Percentiles rank a stretch among this genome's conserved stretches.
Conservation (phyloP, 176 grass and related monocot genomes). For the Pharus latifolius region DNA sequence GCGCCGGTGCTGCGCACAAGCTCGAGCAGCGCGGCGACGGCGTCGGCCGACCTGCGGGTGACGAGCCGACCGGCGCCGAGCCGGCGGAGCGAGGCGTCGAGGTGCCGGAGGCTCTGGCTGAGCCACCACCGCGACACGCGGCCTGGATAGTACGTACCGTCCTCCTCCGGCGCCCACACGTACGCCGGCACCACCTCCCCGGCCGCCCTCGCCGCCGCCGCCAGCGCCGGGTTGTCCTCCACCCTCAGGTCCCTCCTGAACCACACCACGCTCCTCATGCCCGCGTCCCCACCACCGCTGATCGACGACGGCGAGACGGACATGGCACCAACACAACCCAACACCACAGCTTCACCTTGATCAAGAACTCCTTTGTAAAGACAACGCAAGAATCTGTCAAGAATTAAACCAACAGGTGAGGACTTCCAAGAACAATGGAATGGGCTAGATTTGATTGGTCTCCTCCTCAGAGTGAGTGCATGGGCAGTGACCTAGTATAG, state of each 20-base stretch:
- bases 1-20: conserved; percentile 56
- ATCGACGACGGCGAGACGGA: conserved; percentile 31
- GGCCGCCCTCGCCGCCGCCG: conserved; percentile 45
- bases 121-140: conserved; percentile 97
- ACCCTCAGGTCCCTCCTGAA: conserved; percentile 83
- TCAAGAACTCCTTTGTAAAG: not conserved
- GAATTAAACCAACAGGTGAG: not conserved
- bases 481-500: not conserved
- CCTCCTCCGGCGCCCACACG: conserved; percentile 92
- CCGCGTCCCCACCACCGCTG: conserved; percentile 33
- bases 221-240: conserved; percentile 85
- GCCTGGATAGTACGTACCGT: conserved; percentile 72
- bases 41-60: conserved; percentile 57
- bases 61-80: conserved; percentile 67
- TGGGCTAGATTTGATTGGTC: conserved; percentile 5
- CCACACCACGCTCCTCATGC: conserved; percentile 65
- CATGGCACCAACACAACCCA: conserved; percentile 16
- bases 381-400: not conserved
- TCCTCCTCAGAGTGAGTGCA: conserved; percentile 12
- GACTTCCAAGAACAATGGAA: conserved; percentile 28
- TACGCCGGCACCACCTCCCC: conserved; percentile 68
- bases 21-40: conserved; percentile 60
- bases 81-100: conserved; percentile 73
- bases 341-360: no score
- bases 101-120: conserved; percentile 77